Evolutionary conservation across 805 yeast genomes (phyloP), one percentile per base, ranked within the genome.

Genomic region (Kodamaea leandrae): DNA sequence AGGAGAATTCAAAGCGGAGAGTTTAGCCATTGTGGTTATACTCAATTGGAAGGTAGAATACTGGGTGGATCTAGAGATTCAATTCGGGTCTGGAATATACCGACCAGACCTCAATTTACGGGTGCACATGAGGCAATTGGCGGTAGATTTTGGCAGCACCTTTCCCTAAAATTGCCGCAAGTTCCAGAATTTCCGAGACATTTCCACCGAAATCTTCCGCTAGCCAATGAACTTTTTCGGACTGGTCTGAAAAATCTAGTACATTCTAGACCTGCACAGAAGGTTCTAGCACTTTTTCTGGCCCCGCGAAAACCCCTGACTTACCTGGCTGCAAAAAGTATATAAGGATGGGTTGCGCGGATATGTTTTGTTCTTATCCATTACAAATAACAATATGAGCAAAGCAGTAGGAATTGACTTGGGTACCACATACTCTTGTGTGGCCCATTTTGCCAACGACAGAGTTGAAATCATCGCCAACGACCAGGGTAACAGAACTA

Each of bases 351-450:
- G 8, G 6, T 13, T n/a, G n/a, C n/a, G n/a, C n/a, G n/a, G 32
- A 6, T 5, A 13, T 10, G 32, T 17, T 5, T 8, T 12, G 5
- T 27, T 27, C 5, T 5, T 27, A 14, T 14, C 32, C 6, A 27
- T 17, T 14, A 27, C 32, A 27, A 30, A 18, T 21, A 28, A 28
- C 32, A 36, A 35, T 19, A 53, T 53, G 59, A 44, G 54, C 35
- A 54, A 46, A 45, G 58, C 56, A 76, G 86, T 86, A 53, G 95
- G 98, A 77, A 91, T 91, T 61, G 96, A 88, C 78, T 83, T 89
- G 75, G 96, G 97, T 64, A 90, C 98, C 50, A 90, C 98, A 4
- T 90, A 90, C 78, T 90, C 96, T 9, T 90, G 97, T 80, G 98
- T 91, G 48, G 98, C 96, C 59, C 60, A 56, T 46, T 56, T 51